Percentiles rank a stretch among this genome's conserved stretches.
Evolutionary conservation across 306 rosid genomes (phyloP).

Genomic region (Styphnolobium japonicum): DNA sequence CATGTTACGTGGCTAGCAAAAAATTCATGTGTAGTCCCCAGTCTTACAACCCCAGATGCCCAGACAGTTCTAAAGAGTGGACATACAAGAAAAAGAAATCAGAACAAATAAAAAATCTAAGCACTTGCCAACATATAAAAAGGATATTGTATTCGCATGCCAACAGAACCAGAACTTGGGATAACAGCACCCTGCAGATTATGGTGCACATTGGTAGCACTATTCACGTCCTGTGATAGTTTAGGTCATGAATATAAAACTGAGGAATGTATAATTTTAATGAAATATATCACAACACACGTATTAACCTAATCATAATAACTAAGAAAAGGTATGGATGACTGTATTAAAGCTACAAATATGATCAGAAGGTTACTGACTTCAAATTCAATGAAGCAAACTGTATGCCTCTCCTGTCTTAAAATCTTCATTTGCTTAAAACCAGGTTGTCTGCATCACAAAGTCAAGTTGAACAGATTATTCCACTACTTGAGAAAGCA

Average conservation of each 20-base stretch:
- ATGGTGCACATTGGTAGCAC: conserved; percentile 88
- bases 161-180: conserved; percentile 97
- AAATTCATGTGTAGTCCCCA: background rate
- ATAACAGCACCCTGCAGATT: conserved; percentile 97
- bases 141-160: conserved; percentile 99
- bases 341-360: conserved; percentile 10
- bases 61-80: background rate
- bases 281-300: background rate
- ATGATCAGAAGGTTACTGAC: conserved; percentile 48
- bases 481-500: conserved; percentile 5
- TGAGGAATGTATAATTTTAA: conserved; percentile 5
- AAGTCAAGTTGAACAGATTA: conserved; percentile 23
- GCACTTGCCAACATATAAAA: conserved; percentile 25
- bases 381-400: conserved; percentile 98
- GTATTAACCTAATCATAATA: background rate
- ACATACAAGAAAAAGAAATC: background rate
- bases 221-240: conserved; percentile 77
- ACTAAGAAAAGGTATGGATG: background rate
- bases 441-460: conserved; percentile 83
- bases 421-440: conserved; percentile 98
- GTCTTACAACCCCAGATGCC: background rate
- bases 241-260: conserved; percentile 1
- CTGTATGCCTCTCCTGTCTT: conserved; percentile 99
- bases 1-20: conserved; percentile 1
- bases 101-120: background rate